Conservation (phyloP, 768 basidiomycete genomes). For the Lactifluus hygrophoroides region DNA sequence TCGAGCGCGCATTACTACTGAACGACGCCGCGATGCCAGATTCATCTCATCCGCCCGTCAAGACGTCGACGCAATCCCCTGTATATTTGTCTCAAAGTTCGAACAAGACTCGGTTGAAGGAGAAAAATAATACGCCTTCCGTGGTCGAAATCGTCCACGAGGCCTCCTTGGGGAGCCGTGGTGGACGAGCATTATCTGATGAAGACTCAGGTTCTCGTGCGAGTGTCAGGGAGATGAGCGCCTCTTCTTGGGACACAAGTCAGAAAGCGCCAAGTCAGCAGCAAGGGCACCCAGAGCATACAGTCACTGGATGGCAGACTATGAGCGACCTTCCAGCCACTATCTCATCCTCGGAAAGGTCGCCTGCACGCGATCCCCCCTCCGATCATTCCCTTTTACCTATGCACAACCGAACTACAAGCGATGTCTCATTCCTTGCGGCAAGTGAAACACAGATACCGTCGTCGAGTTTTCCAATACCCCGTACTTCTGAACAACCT, state of each 20-base stretch:
- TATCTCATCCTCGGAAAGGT: neutral
- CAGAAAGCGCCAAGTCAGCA: neutral
- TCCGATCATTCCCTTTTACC: neutral
- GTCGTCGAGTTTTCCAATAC: neutral
- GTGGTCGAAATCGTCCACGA: neutral
- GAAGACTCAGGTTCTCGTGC: neutral
- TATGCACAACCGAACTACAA: neutral
- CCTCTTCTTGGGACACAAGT: neutral
- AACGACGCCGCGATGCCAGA: neutral
- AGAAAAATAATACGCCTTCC: neutral
- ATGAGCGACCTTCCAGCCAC: neutral
- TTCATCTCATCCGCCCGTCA: neutral
- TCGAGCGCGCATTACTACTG: slow-evolving; percentile 1
- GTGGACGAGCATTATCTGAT: neutral
- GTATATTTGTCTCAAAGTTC: neutral
- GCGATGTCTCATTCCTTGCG: neutral
- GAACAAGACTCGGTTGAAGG: neutral
- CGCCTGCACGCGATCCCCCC: neutral
- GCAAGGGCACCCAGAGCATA: neutral
- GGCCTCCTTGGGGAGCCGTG: neutral
- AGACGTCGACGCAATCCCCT: neutral
- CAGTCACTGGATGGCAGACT: neutral
- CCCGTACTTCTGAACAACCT: neutral
- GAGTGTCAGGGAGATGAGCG: neutral
- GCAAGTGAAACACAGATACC: neutral